Base-by-base conservation (phyloP, 768 basidiomycete genomes). In the Russula foetens region DNA sequence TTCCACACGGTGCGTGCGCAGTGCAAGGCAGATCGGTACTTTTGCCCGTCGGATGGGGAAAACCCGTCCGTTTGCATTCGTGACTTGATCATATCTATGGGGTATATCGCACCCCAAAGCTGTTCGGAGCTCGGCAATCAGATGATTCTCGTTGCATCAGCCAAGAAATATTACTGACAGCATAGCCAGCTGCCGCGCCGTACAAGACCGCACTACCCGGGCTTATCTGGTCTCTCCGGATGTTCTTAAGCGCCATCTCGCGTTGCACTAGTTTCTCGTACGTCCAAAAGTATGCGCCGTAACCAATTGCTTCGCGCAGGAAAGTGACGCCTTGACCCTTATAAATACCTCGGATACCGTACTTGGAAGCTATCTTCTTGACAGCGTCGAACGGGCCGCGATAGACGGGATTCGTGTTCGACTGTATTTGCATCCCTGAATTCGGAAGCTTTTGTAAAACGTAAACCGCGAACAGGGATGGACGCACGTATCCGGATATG, bases 11-110 rank as follows among this genome's bases (percentile, higher is more conserved):
- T 88, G 35, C 84, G 81, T 33, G 90, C 84, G 65, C 92, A 95
- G 69, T 97, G 86, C 35, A 92, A 68, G 15, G 90, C 84, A 17
- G 89, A 89, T 31, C 77, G 79, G 73, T 97, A 98, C 69, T 90
- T 91, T 66, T 86, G 86, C 29, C 88, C 86, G 45, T 84, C 85
- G 17, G 84, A 76, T 3, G 84, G 74, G 12, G 83, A 78, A 71
- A 94, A 93, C 0, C 86, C 90, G 69, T 98, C 96, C 0, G 95
- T 97, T 74, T 98, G 96, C 80, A 98, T 89, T 55, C 93, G 84
- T 28, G 92, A 92, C 71, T 98, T 98, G 69, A 98, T 84, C 82
- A 97, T 91, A 73, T 97, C 94, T 72, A 95, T 88, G 17, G 93
- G 94, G 76, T 96, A 96, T 76, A 93, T 94, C 11, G 92, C 76